phyloP scores from a whole-genome alignment of 192 early-diverging fungal species.

The Chytriomyces hyalinus region DNA sequence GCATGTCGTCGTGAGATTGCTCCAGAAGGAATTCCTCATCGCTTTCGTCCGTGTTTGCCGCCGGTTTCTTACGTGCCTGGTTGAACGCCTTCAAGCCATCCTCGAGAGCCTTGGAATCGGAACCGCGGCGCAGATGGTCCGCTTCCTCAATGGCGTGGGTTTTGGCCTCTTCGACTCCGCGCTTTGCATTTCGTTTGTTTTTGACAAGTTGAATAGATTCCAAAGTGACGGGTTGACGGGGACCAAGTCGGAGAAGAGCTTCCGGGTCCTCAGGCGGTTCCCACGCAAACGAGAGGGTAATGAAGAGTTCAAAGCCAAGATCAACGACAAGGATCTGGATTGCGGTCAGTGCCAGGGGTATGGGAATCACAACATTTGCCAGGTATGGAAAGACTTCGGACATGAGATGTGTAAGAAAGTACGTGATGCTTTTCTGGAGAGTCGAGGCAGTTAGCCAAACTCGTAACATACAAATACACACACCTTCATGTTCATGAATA shows the following conservation, averaged over 20 bases:
- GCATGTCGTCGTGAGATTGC: conserved; percentile 25
- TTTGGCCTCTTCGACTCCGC: conserved; percentile 14
- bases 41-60: neutral
- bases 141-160: conserved; percentile 26
- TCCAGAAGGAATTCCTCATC: conserved; percentile 10
- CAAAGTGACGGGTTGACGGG: conserved; percentile 82
- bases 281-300: conserved; percentile 89
- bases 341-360: conserved; percentile 86
- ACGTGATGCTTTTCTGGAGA: conserved; percentile 91
- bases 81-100: conserved; percentile 3
- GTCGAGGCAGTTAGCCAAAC: conserved; percentile 86
- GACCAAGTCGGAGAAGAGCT: conserved; percentile 78
- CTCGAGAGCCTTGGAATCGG: neutral
- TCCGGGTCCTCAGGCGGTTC: conserved; percentile 77
- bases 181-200: conserved; percentile 31
- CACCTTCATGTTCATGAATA: conserved; percentile 24
- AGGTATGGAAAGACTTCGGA: conserved; percentile 89
- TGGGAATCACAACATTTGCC: conserved; percentile 85
- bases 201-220: conserved; percentile 40
- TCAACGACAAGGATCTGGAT: conserved; percentile 91
- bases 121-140: neutral
- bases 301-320: conserved; percentile 91
- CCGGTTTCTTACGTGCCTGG: neutral
- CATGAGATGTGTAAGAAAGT: conserved; percentile 88
- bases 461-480: neutral